Conservation (phyloP, 2,329 filamentous ascomycete species). For the Aspergillus carbonarius region DNA sequence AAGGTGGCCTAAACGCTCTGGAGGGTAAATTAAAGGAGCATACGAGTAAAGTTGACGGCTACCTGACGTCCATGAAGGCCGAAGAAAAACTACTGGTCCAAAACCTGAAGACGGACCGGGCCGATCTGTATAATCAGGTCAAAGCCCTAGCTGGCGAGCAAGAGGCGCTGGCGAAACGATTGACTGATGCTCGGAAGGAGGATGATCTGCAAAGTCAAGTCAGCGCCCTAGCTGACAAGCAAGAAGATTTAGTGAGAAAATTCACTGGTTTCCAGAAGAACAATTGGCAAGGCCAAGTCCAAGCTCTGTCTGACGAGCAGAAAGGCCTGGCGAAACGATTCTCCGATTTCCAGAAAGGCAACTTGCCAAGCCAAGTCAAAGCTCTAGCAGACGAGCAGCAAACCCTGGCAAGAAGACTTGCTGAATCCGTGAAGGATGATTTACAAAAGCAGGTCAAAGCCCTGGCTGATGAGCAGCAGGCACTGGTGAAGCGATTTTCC, state of each 20-base stretch:
- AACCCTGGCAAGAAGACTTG: neutral
- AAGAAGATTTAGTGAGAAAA: neutral
- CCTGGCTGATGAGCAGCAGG: neutral
- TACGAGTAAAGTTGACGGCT: neutral
- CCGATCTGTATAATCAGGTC: neutral
- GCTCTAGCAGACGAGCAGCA: neutral
- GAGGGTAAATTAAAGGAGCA: slow-evolving; percentile 6
- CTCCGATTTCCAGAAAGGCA: neutral
- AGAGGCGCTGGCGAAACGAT: neutral
- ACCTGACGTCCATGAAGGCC: neutral
- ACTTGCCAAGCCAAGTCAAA: neutral
- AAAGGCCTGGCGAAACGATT: neutral
- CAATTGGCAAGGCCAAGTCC: neutral
- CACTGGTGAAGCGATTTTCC: neutral
- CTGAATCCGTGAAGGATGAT: neutral
- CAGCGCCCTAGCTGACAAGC: neutral
- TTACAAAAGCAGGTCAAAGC: neutral
- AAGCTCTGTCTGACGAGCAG: neutral
- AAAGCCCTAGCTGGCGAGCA: neutral
- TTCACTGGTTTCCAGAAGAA: neutral
- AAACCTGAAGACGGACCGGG: slow-evolving; percentile 8
- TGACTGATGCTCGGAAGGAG: neutral
- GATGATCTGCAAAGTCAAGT: neutral
- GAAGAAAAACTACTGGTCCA: slow-evolving; percentile 9
- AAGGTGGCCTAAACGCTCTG: slow-evolving; percentile 5